Evolutionary conservation across 176 grass and related monocot genomes (phyloP).

Genomic region (Otatea glauca): DNA sequence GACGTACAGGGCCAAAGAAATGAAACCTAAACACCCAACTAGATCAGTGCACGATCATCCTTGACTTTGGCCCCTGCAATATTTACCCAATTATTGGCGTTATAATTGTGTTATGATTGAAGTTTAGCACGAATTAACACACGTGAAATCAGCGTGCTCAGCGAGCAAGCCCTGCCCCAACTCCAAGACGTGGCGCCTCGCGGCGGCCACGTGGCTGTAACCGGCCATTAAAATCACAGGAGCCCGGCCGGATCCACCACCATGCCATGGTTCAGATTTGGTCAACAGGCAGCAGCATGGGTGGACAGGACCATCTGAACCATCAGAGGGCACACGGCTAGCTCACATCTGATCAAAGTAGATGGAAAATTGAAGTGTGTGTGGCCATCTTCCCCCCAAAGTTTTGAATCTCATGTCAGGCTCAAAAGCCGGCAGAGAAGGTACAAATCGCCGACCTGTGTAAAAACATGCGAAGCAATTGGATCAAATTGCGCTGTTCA

Average conservation of each 20-base stretch:
- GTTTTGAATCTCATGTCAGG: neutral
- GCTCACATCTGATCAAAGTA: neutral
- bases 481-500: neutral
- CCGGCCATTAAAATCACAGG: neutral
- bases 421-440: neutral
- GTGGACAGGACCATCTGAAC: slow-evolving; percentile 16
- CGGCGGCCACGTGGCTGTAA: slow-evolving; percentile 6
- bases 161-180: neutral
- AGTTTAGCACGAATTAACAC: slow-evolving; percentile 26
- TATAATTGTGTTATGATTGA: slow-evolving; percentile 35
- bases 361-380: neutral
- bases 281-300: neutral
- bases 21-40: neutral
- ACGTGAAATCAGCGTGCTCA: neutral
- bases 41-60: neutral
- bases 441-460: neutral
- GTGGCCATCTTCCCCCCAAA: neutral
- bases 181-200: neutral
- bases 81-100: slow-evolving; percentile 22
- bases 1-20: neutral
- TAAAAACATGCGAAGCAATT: neutral
- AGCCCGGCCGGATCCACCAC: neutral
- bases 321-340: neutral
- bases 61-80: neutral
- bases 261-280: neutral